Percentiles rank a stretch among this genome's conserved stretches.
Conservation (phyloP, 768 basidiomycete species). For the Ramaria rubella region DNA sequence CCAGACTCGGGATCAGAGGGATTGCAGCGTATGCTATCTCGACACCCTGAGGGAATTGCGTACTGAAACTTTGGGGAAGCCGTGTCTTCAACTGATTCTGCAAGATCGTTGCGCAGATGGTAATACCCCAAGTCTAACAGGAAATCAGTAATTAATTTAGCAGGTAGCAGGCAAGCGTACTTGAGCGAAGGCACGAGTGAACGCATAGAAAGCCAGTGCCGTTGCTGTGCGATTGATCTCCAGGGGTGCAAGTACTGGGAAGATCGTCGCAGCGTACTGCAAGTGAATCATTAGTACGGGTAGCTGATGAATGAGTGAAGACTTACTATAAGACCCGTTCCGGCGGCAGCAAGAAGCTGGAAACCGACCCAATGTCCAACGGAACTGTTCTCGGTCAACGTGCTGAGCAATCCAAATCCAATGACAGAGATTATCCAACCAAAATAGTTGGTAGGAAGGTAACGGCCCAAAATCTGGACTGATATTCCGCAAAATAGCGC, state of each 20-base stretch:
- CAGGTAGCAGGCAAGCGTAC: neutral
- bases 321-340: neutral
- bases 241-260: conserved; percentile 30
- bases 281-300: conserved; percentile 28
- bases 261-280: conserved; percentile 22
- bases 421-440: neutral
- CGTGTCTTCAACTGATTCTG: conserved; percentile 19
- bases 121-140: conserved; percentile 20
- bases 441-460: conserved; percentile 20
- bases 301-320: conserved; percentile 14
- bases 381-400: neutral
- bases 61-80: conserved; percentile 17
- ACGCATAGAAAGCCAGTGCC: conserved; percentile 18
- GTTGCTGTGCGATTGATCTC: conserved; percentile 18
- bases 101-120: conserved; percentile 20
- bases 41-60: neutral
- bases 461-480: conserved; percentile 26
- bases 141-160: neutral
- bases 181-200: conserved; percentile 4
- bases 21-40: conserved; percentile 9
- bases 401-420: neutral
- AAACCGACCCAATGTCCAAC: neutral
- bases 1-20: neutral
- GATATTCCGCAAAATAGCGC: conserved; percentile 32
- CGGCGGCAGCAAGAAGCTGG: neutral